Conservation (phyloP, 2,329 filamentous ascomycete genomes). For the Exophiala sideris region DNA sequence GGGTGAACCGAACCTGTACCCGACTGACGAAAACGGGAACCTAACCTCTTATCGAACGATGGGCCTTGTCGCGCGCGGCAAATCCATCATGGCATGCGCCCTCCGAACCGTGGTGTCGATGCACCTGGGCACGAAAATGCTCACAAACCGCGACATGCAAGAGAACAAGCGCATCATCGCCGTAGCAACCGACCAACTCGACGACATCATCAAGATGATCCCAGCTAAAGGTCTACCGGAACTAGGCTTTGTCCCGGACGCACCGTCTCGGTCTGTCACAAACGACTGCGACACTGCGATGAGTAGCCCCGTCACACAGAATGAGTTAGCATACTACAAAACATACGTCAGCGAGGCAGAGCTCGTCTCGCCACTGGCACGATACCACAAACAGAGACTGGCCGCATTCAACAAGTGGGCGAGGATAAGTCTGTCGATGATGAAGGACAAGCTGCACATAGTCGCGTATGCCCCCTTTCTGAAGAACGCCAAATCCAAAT, state of each 20-base stretch:
- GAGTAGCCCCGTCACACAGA: conserved; percentile 22
- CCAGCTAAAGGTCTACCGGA: conserved; percentile 33
- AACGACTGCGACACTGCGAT: conserved; percentile 22
- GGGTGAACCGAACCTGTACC: conserved; percentile 26
- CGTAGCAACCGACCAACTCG: conserved; percentile 41
- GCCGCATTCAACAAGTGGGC: conserved; percentile 47
- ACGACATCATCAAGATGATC: conserved; percentile 44
- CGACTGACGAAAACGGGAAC: conserved; percentile 40
- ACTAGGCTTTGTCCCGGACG: conserved; percentile 26
- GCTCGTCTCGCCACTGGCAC: conserved; percentile 30
- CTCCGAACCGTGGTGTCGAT: conserved; percentile 44
- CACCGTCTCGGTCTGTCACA: not conserved
- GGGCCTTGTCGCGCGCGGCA: conserved; percentile 43
- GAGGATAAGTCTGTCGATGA: conserved; percentile 42
- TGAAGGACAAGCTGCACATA: conserved; percentile 44
- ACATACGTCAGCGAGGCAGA: conserved; percentile 5
- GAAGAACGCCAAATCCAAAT: conserved; percentile 46
- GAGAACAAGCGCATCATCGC: conserved; percentile 41
- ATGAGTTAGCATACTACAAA: conserved; percentile 21
- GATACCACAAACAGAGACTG: conserved; percentile 43
- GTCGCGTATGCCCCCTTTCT: conserved; percentile 49
- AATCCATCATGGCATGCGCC: conserved; percentile 44
- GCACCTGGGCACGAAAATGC: conserved; percentile 43
- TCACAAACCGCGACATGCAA: conserved; percentile 44
- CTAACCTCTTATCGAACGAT: conserved; percentile 41